phyloP scores from a whole-genome alignment of 2,329 filamentous ascomycete genomes.

The Colletotrichum horii region DNA sequence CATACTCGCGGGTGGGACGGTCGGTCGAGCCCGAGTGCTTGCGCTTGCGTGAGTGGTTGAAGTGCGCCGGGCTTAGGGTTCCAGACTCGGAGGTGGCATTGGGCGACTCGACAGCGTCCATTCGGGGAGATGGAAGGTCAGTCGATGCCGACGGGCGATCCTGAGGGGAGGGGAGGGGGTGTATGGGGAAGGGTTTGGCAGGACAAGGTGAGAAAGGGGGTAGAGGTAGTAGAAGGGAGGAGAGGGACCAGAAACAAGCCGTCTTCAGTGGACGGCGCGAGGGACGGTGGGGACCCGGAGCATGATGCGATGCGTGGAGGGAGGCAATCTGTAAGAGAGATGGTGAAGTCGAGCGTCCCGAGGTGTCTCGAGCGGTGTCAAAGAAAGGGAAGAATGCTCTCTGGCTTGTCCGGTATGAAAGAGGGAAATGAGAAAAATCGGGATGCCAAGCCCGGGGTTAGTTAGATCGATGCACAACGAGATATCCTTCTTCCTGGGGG shows the following conservation, averaged over 20 bases:
- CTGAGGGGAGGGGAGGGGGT: background rate
- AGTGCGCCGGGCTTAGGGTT: constrained; percentile 22
- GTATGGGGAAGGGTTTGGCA: background rate
- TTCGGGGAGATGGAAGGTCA: constrained; percentile 4
- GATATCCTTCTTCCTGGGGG: background rate
- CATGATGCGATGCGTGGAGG: constrained; percentile 4
- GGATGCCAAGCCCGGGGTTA: background rate
- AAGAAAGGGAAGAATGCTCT: background rate
- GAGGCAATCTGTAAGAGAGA: background rate
- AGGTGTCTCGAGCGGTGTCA: background rate
- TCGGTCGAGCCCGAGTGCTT: constrained; percentile 31
- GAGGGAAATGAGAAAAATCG: background rate
- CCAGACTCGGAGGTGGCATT: constrained; percentile 29
- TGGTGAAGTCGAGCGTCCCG: background rate
- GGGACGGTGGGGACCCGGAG: background rate
- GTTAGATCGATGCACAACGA: background rate
- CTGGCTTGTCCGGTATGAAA: background rate
- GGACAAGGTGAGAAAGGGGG: background rate
- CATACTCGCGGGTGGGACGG: constrained; percentile 35
- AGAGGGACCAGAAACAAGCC: background rate
- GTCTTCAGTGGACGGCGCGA: constrained; percentile 11
- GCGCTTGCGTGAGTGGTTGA: constrained; percentile 31
- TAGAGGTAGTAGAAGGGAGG: background rate
- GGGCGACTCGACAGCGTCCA: constrained; percentile 34
- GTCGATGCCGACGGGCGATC: background rate